Percentiles rank a stretch among this genome's conserved stretches.
phyloP scores from a whole-genome alignment of 2,329 filamentous ascomycete genomes.

The Xylogone sp. region DNA sequence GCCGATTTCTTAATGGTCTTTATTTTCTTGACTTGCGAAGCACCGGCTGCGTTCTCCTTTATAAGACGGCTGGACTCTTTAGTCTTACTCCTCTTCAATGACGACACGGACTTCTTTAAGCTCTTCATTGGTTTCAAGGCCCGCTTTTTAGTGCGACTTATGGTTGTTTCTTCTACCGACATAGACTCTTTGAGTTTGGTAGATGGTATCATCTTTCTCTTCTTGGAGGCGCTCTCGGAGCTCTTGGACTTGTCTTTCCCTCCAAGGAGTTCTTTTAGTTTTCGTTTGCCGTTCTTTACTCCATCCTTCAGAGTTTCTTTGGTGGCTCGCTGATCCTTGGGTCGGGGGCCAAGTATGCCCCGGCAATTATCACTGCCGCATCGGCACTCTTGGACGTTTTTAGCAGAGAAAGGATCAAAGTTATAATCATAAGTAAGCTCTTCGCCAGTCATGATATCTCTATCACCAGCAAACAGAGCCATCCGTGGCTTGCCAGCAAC shows the following conservation, averaged over 20 bases:
- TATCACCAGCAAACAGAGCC: conserved; percentile 90
- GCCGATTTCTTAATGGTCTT: background rate
- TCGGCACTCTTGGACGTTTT: conserved; percentile 64
- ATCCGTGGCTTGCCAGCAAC: conserved; percentile 91
- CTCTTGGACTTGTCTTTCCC: conserved; percentile 16
- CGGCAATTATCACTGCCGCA: conserved; percentile 62
- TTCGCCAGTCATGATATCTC: conserved; percentile 88
- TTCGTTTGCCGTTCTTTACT: conserved; percentile 50
- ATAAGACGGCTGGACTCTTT: background rate
- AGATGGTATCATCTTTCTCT: conserved; percentile 39
- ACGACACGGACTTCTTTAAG: conserved; percentile 36
- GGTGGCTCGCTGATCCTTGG: conserved; percentile 48
- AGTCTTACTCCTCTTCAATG: conserved; percentile 6
- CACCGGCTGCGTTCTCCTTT: background rate
- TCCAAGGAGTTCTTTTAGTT: conserved; percentile 49
- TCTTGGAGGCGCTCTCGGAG: conserved; percentile 31
- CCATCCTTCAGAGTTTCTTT: conserved; percentile 35
- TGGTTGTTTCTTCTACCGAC: conserved; percentile 31
- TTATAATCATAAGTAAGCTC: conserved; percentile 94
- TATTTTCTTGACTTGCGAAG: background rate
- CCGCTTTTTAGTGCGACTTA: conserved; percentile 36
- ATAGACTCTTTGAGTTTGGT: conserved; percentile 29
- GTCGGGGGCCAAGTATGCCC: conserved; percentile 59
- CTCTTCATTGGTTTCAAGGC: conserved; percentile 22
- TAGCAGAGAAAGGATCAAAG: conserved; percentile 65